A percentile compares a stretch with the other conserved stretches of the same genome.
Conservation (phyloP, 1,284 basidiomycete genomes). For the Cerrena zonata region DNA sequence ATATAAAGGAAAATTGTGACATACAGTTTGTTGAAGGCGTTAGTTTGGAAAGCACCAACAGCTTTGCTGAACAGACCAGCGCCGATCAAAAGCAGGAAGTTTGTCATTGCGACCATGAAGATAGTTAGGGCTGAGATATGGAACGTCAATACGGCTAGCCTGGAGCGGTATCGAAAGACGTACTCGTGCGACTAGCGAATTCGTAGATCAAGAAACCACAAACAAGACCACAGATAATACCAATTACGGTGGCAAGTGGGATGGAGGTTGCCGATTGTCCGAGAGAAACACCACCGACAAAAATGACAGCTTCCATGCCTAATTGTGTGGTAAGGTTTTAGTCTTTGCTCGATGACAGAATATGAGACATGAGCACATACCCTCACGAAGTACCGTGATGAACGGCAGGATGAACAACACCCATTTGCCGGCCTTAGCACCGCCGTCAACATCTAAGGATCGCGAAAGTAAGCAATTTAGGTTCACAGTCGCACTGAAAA, state of each 20-base stretch:
- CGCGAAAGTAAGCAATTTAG: not conserved
- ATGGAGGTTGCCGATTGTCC: slow-evolving; percentile 76
- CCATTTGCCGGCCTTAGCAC: slow-evolving; percentile 65
- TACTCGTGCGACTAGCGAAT: slow-evolving; percentile 69
- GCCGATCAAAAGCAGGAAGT: slow-evolving; percentile 85
- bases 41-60: slow-evolving; percentile 63
- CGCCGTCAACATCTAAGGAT: slow-evolving; percentile 35
- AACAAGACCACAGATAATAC: slow-evolving; percentile 68
- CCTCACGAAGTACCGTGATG: slow-evolving; percentile 88
- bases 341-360: not conserved
- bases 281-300: slow-evolving; percentile 88
- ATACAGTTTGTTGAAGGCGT: slow-evolving; percentile 58
- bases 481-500: too few species aligned
- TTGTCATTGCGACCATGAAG: slow-evolving; percentile 85
- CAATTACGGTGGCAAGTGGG: slow-evolving; percentile 82
- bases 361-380: slow-evolving; percentile 29
- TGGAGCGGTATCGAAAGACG: slow-evolving; percentile 22
- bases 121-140: slow-evolving; percentile 64
- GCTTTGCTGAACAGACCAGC: slow-evolving; percentile 80
- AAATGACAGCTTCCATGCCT: slow-evolving; percentile 85
- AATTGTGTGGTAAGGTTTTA: not conserved
- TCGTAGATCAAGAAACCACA: slow-evolving; percentile 69
- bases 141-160: not conserved
- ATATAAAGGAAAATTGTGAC: slow-evolving; percentile 11
- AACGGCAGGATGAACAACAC: slow-evolving; percentile 82